Percentiles rank a stretch among this genome's conserved stretches.
Evolutionary conservation across 2,329 filamentous ascomycete species (phyloP).

Genomic region (Botryotinia globosa): DNA sequence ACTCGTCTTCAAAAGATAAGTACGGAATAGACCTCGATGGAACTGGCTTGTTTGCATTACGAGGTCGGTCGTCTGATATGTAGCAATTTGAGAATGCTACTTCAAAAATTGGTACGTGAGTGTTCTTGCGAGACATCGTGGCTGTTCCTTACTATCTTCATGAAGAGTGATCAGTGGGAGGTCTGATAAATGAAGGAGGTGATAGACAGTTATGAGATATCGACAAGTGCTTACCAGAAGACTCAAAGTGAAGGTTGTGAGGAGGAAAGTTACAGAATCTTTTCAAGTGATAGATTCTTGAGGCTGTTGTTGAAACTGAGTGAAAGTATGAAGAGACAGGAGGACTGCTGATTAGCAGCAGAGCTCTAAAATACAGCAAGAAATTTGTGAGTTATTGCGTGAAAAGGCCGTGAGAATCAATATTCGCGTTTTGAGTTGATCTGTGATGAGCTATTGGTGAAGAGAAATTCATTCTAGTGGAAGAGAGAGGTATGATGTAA

Average conservation of each 20-base stretch:
- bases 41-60: background rate
- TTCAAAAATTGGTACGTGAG: background rate
- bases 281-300: background rate
- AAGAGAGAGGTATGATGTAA: background rate
- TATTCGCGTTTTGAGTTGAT: background rate
- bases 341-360: background rate
- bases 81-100: background rate
- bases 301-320: background rate
- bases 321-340: background rate
- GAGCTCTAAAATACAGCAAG: background rate
- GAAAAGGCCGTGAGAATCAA: no score
- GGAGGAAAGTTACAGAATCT: background rate
- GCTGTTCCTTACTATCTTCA: background rate
- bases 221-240: background rate
- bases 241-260: background rate
- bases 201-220: background rate
- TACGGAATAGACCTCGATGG: background rate
- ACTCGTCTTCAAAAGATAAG: background rate
- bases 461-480: background rate
- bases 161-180: background rate
- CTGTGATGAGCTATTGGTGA: background rate
- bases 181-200: background rate
- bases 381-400: background rate
- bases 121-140: background rate
- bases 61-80: constrained; percentile 2